phyloP scores from a whole-genome alignment of 2,329 filamentous ascomycete species.

The Aureobasidium uvarum region DNA sequence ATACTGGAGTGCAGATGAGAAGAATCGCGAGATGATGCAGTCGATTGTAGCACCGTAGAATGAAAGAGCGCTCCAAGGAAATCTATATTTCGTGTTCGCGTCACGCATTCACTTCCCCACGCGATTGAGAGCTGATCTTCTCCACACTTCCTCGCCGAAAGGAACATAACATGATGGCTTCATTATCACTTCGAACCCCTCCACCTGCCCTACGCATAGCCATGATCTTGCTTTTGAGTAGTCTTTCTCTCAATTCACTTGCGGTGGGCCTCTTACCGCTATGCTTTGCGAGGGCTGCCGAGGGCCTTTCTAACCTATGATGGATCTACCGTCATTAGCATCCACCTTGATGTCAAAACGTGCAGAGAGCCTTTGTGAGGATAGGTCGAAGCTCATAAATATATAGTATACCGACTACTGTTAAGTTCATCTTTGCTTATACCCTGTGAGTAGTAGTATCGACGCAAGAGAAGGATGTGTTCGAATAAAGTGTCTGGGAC shows the following conservation, averaged over 20 bases:
- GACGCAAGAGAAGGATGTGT: background rate
- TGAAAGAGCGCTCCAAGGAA: background rate
- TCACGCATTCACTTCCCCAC: background rate
- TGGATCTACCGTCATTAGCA: conserved; percentile 6
- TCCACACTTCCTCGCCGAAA: background rate
- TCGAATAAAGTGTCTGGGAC: background rate
- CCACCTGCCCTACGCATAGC: conserved; percentile 11
- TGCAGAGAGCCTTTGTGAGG: background rate
- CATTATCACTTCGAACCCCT: background rate
- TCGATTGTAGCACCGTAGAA: background rate
- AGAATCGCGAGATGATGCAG: background rate
- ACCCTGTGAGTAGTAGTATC: background rate
- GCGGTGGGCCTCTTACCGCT: conserved; percentile 22
- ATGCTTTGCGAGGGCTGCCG: conserved; percentile 15
- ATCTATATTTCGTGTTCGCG: background rate
- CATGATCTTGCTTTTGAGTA: conserved; percentile 23
- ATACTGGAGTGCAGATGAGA: conserved; percentile 37
- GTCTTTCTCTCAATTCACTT: conserved; percentile 23
- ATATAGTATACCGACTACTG: conserved; percentile 1
- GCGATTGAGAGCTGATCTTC: conserved; percentile 1
- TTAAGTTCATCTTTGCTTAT: background rate
- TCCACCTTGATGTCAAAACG: conserved; percentile 1
- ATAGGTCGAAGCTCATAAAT: background rate
- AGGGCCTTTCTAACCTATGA: background rate
- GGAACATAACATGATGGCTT: background rate